phyloP scores from a whole-genome alignment of 768 basidiomycete species.

The Mycena amicta region DNA sequence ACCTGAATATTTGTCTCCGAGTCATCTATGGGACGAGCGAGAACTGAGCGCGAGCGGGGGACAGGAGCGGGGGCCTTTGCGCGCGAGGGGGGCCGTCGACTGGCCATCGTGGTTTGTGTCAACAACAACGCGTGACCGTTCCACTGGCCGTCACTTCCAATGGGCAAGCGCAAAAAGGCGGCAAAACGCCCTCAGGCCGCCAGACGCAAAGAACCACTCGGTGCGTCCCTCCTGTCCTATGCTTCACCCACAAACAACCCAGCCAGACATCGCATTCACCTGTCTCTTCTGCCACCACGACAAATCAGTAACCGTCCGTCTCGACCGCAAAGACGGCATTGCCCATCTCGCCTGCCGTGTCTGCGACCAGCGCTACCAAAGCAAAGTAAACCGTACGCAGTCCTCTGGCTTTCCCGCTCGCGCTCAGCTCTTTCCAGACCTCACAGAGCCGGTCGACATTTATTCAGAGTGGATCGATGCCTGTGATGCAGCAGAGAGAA shows the following conservation, averaged over 20 bases:
- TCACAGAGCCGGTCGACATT: constrained; percentile 86
- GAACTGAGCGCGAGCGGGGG: constrained; percentile 50
- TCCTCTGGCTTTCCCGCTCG: constrained; percentile 7
- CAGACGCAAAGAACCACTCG: constrained; percentile 70
- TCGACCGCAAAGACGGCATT: constrained; percentile 84
- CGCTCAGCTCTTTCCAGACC: constrained; percentile 48
- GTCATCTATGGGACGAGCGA: constrained; percentile 51
- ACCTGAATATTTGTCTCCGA: constrained; percentile 90
- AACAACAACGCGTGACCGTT: constrained; percentile 14
- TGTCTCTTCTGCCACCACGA: constrained; percentile 91
- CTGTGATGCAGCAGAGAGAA: constrained; percentile 77
- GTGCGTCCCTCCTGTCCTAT: constrained; percentile 26
- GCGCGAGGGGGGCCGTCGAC: constrained; percentile 60
- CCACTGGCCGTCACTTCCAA: constrained; percentile 39
- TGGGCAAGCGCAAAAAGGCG: constrained; percentile 93
- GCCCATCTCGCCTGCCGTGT: constrained; percentile 81
- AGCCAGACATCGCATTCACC: constrained; percentile 77
- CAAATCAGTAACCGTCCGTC: constrained; percentile 81
- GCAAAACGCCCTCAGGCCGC: constrained; percentile 76
- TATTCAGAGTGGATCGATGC: constrained; percentile 94
- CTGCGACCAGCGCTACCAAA: constrained; percentile 86
- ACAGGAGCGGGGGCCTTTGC: constrained; percentile 41
- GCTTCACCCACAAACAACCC: constrained; percentile 1
- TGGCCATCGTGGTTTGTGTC: constrained; percentile 53
- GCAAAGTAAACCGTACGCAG: constrained; percentile 79